Evolutionary conservation across 305 asterid species (phyloP).

Genomic region (Fraxinus velutina): DNA sequence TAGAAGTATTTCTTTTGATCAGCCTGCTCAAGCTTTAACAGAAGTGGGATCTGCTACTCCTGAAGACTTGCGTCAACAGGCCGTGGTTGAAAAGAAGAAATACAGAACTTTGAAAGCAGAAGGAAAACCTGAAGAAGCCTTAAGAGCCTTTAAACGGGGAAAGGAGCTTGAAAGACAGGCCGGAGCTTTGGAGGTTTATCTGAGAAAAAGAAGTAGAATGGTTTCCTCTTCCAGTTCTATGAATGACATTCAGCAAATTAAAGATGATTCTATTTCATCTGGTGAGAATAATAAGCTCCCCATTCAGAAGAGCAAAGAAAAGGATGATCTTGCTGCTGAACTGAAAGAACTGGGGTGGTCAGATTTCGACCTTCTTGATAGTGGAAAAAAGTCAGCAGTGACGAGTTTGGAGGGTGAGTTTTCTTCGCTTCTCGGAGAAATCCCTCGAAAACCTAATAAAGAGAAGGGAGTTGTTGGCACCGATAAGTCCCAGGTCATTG

Average conservation of each 20-base stretch:
- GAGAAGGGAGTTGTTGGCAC: constrained; percentile 41
- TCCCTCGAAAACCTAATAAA: constrained; percentile 46
- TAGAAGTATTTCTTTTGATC: constrained; percentile 37
- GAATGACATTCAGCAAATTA: constrained; percentile 41
- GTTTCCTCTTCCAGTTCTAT: constrained; percentile 44
- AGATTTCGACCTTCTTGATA: constrained; percentile 63
- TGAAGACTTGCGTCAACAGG: constrained; percentile 81
- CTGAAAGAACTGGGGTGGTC: constrained; percentile 97
- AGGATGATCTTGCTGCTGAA: constrained; percentile 74
- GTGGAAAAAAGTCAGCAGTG: constrained; percentile 54
- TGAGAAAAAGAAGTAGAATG: constrained; percentile 72
- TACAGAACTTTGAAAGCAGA: constrained; percentile 72
- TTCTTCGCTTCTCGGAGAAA: constrained; percentile 66
- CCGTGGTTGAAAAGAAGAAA: constrained; percentile 70
- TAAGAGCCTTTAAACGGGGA: constrained; percentile 78
- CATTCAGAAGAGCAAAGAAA: constrained; percentile 45
- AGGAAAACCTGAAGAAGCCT: constrained; percentile 94
- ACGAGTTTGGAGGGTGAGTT: constrained; percentile 82
- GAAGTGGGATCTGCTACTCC: constrained; percentile 57
- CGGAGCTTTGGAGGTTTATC: constrained; percentile 67
- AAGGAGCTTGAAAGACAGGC: constrained; percentile 98
- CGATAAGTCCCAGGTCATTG: constrained; percentile 69
- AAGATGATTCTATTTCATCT: constrained; percentile 38
- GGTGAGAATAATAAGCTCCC: constrained; percentile 36
- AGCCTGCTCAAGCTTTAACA: constrained; percentile 26